A percentile compares a stretch with the other conserved stretches of the same genome.
These are phyloP conservation scores for Dovyalis caffra DNA, from an alignment of 345 rosid species.

Conservation along the genomic window DNA sequence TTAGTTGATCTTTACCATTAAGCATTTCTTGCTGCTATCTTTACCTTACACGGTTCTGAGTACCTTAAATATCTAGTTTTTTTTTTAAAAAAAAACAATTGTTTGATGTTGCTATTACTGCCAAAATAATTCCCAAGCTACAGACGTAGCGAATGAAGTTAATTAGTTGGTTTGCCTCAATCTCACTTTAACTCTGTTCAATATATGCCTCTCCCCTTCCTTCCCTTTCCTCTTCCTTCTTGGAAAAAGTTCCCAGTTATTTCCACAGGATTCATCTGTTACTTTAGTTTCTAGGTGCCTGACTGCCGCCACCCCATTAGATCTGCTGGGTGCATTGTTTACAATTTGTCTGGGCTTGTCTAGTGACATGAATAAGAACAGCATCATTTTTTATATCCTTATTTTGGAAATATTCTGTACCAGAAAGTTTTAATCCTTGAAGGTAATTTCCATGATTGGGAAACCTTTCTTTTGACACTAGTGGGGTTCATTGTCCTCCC, in stretches of 20 bases:
- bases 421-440: not conserved
- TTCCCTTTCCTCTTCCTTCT: too few relatives aligned
- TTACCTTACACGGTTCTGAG: not conserved
- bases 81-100: not conserved
- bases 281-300: not conserved
- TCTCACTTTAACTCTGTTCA: too few relatives aligned
- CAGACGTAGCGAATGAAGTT: not conserved
- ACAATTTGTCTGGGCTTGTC: not conserved
- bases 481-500: not conserved
- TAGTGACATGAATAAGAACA: too few relatives aligned
- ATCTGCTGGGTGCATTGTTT: not conserved
- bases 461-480: not conserved
- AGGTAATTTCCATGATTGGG: not conserved
- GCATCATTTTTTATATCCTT: not conserved
- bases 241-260: not conserved
- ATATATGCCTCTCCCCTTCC: too few relatives aligned
- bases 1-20: not conserved
- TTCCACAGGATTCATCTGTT: not conserved
- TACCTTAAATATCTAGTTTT: not conserved
- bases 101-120: not conserved
- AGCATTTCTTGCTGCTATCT: not conserved
- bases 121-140: not conserved
- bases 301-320: not conserved
- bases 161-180: too few relatives aligned
- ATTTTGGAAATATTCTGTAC: not conserved